A percentile compares a stretch with the other conserved stretches of the same genome.
phyloP scores from a whole-genome alignment of 441 rosid species.

The Gossypium schwendimanii region DNA sequence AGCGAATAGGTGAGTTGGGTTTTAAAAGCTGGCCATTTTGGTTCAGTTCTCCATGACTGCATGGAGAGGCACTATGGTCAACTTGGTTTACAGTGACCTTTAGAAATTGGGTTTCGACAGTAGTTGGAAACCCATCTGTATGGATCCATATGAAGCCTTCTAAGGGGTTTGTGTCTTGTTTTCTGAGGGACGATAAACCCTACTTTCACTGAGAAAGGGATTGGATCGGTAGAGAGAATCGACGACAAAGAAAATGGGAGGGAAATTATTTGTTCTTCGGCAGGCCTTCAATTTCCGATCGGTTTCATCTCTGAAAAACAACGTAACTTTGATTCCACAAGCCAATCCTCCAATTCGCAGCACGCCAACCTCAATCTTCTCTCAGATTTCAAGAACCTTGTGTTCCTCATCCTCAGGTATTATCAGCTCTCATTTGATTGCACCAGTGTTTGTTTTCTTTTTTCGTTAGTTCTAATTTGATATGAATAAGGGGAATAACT shows the following conservation, averaged over 20 bases:
- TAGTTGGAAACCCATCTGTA: background rate
- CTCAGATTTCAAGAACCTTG: background rate
- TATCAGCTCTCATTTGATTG: background rate
- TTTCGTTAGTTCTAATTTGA: background rate
- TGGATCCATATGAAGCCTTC: background rate
- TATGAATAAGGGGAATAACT: background rate
- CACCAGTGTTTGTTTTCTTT: background rate
- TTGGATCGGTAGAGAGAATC: background rate
- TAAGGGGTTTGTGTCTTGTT: background rate
- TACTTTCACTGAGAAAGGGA: background rate
- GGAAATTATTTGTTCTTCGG: background rate
- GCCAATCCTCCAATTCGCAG: background rate
- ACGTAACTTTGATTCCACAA: background rate
- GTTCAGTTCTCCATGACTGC: background rate
- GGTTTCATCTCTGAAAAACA: background rate
- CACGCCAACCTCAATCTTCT: background rate
- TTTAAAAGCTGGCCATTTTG: conserved; percentile 1
- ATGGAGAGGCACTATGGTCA: background rate
- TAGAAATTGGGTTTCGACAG: background rate
- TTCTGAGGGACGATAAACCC: background rate
- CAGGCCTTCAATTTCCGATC: background rate
- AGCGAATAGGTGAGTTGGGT: background rate
- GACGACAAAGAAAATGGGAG: background rate
- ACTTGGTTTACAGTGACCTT: conserved; percentile 21
- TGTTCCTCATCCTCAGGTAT: conserved; percentile 10